These are phyloP conservation scores for Neonectria punicea DNA, from an alignment of 2,329 filamentous ascomycete species.

Conservation along the genomic window DNA sequence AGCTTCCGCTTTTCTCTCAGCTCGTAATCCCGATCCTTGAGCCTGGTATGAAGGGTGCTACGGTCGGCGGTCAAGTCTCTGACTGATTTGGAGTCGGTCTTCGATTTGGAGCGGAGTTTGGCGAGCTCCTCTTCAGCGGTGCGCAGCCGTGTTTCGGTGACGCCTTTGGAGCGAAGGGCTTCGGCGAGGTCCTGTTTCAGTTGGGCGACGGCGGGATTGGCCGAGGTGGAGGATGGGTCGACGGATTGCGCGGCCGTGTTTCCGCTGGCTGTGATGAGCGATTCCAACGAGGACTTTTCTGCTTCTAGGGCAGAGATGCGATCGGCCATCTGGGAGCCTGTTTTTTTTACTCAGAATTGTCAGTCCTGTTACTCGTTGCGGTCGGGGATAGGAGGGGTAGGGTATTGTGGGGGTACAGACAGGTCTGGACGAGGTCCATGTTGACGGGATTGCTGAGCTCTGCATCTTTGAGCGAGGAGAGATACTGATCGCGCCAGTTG, in stretches of 20 bases:
- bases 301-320: constrained; percentile 72
- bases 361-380: constrained; percentile 26
- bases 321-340: constrained; percentile 72
- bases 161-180: constrained; percentile 78
- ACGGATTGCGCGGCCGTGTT: constrained; percentile 26
- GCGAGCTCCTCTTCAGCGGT: constrained; percentile 71
- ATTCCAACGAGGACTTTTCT: constrained; percentile 59
- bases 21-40: constrained; percentile 88
- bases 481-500: constrained; percentile 85
- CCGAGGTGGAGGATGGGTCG: constrained; percentile 31
- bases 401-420: constrained; percentile 59
- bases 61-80: constrained; percentile 71
- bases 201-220: constrained; percentile 55
- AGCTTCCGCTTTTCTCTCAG: constrained; percentile 84
- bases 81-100: constrained; percentile 70
- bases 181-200: constrained; percentile 78
- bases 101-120: constrained; percentile 68
- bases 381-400: constrained; percentile 19
- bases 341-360: constrained; percentile 52
- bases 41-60: constrained; percentile 68
- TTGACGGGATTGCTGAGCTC: constrained; percentile 71
- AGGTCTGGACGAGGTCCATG: constrained; percentile 79
- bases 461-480: constrained; percentile 78
- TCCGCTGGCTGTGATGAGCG: constrained; percentile 40
- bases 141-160: constrained; percentile 72